phyloP scores from a whole-genome alignment of 164 flowering plant genomes.

The Magnolia kwangsiensis region DNA sequence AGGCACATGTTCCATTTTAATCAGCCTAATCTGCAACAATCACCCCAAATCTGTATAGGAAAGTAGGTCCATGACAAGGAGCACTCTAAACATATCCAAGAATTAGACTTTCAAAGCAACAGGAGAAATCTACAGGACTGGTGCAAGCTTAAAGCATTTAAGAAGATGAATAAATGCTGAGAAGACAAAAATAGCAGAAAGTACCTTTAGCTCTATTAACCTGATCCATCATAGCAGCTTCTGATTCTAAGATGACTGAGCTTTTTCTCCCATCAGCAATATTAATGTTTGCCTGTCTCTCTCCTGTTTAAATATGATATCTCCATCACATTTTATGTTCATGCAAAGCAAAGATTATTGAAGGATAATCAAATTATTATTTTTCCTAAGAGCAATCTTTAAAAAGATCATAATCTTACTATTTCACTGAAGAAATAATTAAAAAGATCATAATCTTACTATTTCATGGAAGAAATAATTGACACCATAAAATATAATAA shows the following conservation, averaged over 20 bases:
- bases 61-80: background rate
- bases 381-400: background rate
- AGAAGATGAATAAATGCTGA: background rate
- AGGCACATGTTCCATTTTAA: background rate
- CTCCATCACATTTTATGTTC: constrained; percentile 1
- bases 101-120: background rate
- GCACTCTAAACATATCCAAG: background rate
- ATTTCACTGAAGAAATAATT: background rate
- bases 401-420: background rate
- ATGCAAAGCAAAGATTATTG: background rate
- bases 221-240: constrained; percentile 51
- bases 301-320: constrained; percentile 47
- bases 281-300: constrained; percentile 77
- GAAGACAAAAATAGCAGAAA: background rate
- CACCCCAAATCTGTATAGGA: background rate
- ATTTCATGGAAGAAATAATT: background rate
- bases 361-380: background rate
- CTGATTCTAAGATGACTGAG: constrained; percentile 47
- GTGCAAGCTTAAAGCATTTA: no score
- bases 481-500: background rate
- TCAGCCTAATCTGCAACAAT: background rate
- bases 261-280: constrained; percentile 70
- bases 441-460: background rate
- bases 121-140: no score
- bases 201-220: constrained; percentile 51